Percentiles rank a stretch among this genome's conserved stretches.
These are phyloP conservation scores for Phalaenopsis equestris DNA, from an alignment of 106 monocot genomes.

Conservation along the genomic window DNA sequence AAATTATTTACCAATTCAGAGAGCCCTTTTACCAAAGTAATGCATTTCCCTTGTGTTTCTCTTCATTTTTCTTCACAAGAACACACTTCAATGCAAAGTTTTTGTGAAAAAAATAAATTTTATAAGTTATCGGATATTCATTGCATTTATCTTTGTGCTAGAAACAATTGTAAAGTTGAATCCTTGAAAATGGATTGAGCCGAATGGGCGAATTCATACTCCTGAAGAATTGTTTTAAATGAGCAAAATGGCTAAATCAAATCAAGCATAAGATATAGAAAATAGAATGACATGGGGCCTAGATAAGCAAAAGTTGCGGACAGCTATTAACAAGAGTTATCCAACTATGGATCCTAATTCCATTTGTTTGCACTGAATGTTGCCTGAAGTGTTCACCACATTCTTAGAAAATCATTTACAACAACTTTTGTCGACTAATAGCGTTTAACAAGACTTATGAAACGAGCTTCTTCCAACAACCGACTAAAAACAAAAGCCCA, in stretches of 20 bases:
- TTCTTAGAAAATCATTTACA: no score
- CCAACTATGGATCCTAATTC: no score
- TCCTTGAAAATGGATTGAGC: background rate
- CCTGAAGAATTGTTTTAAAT: background rate
- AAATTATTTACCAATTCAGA: background rate
- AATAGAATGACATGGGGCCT: no score
- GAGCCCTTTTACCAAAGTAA: background rate
- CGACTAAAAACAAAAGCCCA: no score
- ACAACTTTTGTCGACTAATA: no score
- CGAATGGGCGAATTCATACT: background rate
- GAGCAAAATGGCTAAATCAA: background rate
- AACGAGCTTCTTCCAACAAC: no score
- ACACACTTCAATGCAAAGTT: background rate
- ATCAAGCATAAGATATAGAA: background rate
- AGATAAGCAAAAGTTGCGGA: no score
- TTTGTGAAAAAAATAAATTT: background rate
- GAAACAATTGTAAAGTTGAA: no score
- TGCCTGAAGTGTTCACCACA: no score
- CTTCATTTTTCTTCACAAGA: background rate
- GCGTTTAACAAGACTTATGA: no score
- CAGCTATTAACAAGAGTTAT: no score
- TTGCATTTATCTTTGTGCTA: background rate
- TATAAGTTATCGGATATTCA: background rate
- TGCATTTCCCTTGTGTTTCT: background rate
- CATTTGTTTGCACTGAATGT: no score